Base-by-base conservation (phyloP, 495 filamentous ascomycete genomes). In the Penicillium taxi region DNA sequence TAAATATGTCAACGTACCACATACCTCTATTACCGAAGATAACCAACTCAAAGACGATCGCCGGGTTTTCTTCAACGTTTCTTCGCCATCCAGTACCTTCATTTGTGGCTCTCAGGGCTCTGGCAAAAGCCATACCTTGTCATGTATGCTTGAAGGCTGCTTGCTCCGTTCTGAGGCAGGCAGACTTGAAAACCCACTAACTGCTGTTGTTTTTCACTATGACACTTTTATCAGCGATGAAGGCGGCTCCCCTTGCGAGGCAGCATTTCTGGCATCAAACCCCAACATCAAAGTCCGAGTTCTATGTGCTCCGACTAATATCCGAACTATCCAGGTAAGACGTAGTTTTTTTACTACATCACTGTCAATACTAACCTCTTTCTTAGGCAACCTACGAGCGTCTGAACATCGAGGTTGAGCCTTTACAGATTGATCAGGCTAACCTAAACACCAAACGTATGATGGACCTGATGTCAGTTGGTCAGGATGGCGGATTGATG, bases 91-190 rank as follows among this genome's bases (percentile, higher is more conserved):
- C 5, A 81, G 77, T 23, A 69, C 71, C 0, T 88, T 88, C 53
- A 81, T 90, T 30, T 90, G 84, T 42, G 84, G 84, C 5, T 73
- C 72, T 30, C 83, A 88, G 52, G 84, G 82, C 0, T 80, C 76
- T 29, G 84, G 84, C 2, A 90, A 87, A 62, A 81, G 75, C 27
- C 80, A 87, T 47, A 84, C 80, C 0, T 53, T 85, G 9, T 75
- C 80, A 0, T 85, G 80, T 48, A 58, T 90, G 16, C 63, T 86
- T 5, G 81, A 86, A 50, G 79, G 77, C 38, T 77, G 70, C 21
- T 60, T 84, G 0, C 57, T 74, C 1, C 29, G 37, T 2, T 54
- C 65, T 61, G 60, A 14, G 51, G 64, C 6, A 63, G 64, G 4
- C 42, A 46, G 8, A 41, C 72, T 7, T 60, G 64, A 0, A 59